Percentiles rank a stretch among this genome's conserved stretches.
phyloP scores from a whole-genome alignment of 2,329 filamentous ascomycete genomes.

The Botrytis byssoidea region DNA sequence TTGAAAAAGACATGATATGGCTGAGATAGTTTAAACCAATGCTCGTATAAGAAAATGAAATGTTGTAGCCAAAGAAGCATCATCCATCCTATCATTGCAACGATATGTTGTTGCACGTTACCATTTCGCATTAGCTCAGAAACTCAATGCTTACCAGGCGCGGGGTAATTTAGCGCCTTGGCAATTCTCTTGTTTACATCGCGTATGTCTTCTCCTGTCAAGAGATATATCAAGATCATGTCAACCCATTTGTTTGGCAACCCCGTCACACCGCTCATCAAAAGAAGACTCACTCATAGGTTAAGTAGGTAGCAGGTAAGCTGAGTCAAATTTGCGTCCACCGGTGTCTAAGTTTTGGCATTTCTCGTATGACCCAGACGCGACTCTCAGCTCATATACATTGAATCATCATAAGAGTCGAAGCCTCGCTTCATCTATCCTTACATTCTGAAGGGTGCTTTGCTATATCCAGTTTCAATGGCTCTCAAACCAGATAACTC shows the following conservation, averaged over 20 bases:
- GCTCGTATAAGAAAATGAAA: no score
- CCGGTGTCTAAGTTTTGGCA: not conserved
- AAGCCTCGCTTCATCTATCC: not conserved
- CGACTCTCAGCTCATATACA: not conserved
- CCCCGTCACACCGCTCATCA: not conserved
- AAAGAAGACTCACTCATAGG: not conserved
- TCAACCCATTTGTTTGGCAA: not conserved
- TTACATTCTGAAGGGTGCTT: not conserved
- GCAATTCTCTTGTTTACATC: not conserved
- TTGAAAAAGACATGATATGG: not conserved
- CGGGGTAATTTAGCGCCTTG: slow-evolving; percentile 3
- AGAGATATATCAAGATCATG: not conserved
- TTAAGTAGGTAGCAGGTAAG: not conserved
- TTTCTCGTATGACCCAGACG: not conserved
- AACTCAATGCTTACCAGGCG: not conserved
- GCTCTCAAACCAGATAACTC: not conserved
- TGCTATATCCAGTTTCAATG: not conserved
- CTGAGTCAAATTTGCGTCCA: not conserved
- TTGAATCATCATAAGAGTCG: not conserved
- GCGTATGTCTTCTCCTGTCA: not conserved
- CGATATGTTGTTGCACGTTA: not conserved
- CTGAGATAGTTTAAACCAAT: not conserved
- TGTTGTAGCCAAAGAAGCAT: not conserved
- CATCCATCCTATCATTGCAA: not conserved
- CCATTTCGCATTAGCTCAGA: not conserved